Base-by-base conservation (phyloP, 371 early-diverging fungal species). In the Apophysomyces sp. region DNA sequence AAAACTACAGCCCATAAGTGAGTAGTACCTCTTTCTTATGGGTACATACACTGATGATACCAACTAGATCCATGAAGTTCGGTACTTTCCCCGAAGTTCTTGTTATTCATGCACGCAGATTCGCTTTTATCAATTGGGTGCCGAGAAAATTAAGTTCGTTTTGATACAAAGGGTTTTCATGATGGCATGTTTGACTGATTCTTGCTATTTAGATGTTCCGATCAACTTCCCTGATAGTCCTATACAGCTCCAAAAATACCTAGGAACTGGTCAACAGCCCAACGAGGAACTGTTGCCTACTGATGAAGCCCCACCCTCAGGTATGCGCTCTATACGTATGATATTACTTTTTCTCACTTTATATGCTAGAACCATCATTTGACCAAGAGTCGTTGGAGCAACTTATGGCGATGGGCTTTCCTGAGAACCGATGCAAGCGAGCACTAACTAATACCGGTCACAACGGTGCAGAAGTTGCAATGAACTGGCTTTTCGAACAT, bases 401-500 rank as follows among this genome's bases (percentile, higher is more conserved):
- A 62, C 72, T 98, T 32, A 73, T 91, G 74, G 74, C 78, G 26
- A 95, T 97, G 95, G 98, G 98, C 3, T 95, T 98, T 74, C 87
- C 95, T 3, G 88, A 91, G 63, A 82, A 81, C 54, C 84, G 95
- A 36, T 91, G 93, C 66, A 84, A 85, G 57, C 89, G 91, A 55
- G 97, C 97, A 0, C 68, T 98, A 30, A 40, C 88, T 26, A 83
- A 81, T 29, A 94, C 95, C 4, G 93, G 92, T 7, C 91, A 94
- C 69, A 74, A 78, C 55, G 93, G 91, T 3, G 84, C 91, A 0
- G 98, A 98, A 32, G 76, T 81, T 1, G 98, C 98, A 1, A 93
- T 95, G 93, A 86, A 87, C 63, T 97, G 96, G 95, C 66, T 96
- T 30, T 90, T 97, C 78, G 94, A 94, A 67, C 94, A 97, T 62